Evolutionary conservation across 257 asterid genomes (phyloP).

Genomic region (Gentiana macrophylla): DNA sequence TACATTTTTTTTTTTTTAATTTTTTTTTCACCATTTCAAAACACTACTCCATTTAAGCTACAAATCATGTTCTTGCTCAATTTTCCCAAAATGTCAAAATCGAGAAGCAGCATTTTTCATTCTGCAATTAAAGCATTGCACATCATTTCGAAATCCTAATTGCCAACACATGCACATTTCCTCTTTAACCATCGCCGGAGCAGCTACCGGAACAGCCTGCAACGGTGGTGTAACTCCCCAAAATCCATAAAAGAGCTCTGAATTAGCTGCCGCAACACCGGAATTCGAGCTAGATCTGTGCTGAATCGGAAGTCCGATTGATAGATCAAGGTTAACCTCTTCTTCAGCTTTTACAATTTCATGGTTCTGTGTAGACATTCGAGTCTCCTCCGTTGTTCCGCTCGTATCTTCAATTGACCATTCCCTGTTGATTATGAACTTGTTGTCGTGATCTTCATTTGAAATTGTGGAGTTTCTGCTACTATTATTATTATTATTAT

Average conservation of each 20-base stretch:
- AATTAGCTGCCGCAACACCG: slow-evolving; percentile 18
- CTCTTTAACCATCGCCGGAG: slow-evolving; percentile 8
- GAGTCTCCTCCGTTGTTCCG: slow-evolving; percentile 68
- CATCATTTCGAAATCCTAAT: slow-evolving; percentile 37
- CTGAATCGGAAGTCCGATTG: slow-evolving; percentile 45
- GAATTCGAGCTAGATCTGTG: neutral
- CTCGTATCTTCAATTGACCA: slow-evolving; percentile 40
- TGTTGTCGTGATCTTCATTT: slow-evolving; percentile 5
- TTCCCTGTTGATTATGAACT: slow-evolving; percentile 16
- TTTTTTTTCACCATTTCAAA: too few relatives aligned
- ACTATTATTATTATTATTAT: slow-evolving; percentile 3
- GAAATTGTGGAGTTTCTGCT: too few relatives aligned
- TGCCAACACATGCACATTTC: slow-evolving; percentile 51
- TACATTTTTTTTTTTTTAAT: too few relatives aligned
- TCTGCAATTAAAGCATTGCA: slow-evolving; percentile 42
- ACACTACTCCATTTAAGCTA: too few relatives aligned
- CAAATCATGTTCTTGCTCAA: too few relatives aligned
- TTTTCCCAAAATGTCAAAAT: neutral
- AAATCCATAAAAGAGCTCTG: slow-evolving; percentile 12
- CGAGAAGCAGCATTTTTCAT: slow-evolving; percentile 28
- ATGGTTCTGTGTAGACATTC: slow-evolving; percentile 6
- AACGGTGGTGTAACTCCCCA: slow-evolving; percentile 17
- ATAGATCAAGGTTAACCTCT: slow-evolving; percentile 50
- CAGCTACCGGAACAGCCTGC: slow-evolving; percentile 12
- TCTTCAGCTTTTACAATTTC: slow-evolving; percentile 3